Conservation (phyloP, 495 filamentous ascomycete genomes). For the Penicillium crystallinum region DNA sequence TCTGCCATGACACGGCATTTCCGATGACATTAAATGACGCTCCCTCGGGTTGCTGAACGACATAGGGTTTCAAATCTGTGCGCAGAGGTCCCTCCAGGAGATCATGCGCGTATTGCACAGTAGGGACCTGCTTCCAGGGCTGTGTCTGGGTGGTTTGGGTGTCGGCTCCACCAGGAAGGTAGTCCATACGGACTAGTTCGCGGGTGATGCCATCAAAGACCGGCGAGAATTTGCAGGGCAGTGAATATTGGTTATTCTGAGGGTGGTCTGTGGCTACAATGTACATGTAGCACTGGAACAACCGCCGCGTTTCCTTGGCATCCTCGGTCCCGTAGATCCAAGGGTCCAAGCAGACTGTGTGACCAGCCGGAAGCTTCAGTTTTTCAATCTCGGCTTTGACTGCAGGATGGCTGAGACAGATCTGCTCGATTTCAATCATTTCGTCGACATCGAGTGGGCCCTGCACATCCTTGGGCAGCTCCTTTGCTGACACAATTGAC, state of each 20-base stretch:
- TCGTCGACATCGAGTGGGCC: constrained; percentile 40
- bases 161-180: constrained; percentile 37
- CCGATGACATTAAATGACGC: constrained; percentile 55
- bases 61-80: constrained; percentile 69
- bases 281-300: constrained; percentile 46
- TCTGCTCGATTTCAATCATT: constrained; percentile 36
- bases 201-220: constrained; percentile 62
- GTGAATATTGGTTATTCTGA: constrained; percentile 67
- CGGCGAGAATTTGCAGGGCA: constrained; percentile 72
- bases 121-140: constrained; percentile 47
- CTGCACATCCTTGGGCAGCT: constrained; percentile 38
- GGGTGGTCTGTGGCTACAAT: constrained; percentile 35
- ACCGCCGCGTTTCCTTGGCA: constrained; percentile 29
- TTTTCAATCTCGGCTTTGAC: constrained; percentile 43
- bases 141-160: constrained; percentile 28
- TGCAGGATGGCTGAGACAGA: constrained; percentile 35
- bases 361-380: constrained; percentile 33
- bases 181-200: constrained; percentile 55
- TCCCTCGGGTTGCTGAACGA: constrained; percentile 73
- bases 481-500: constrained; percentile 34
- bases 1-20: constrained; percentile 54
- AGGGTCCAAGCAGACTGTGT: constrained; percentile 40
- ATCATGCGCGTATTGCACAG: constrained; percentile 47
- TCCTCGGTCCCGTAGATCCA: constrained; percentile 45
- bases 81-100: constrained; percentile 35